Conservation (phyloP, 805 yeast species). For the Candida piceae region DNA sequence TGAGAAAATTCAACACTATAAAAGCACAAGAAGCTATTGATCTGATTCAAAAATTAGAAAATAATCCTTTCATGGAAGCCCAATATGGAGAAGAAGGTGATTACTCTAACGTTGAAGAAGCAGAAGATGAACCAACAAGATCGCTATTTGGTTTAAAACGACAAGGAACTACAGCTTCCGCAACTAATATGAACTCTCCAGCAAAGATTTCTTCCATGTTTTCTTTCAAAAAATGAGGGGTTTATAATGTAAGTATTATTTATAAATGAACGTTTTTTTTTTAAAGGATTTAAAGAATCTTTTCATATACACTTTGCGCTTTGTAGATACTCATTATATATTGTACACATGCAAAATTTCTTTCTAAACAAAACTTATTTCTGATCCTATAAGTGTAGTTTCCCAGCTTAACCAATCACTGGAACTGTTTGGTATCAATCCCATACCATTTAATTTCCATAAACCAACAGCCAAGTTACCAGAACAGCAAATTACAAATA, state of each 20-base stretch:
- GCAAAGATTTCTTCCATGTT: constrained; percentile 18
- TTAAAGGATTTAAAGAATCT: too few relatives aligned
- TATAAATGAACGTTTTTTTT: too few relatives aligned
- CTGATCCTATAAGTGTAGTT: constrained; percentile 27
- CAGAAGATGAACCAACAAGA: constrained; percentile 15
- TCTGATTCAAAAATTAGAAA: constrained; percentile 51
- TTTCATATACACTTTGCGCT: too few relatives aligned
- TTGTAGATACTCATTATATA: too few relatives aligned
- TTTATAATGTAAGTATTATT: too few relatives aligned
- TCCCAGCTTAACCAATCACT: constrained; percentile 96
- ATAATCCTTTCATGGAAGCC: too few relatives aligned
- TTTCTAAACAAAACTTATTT: constrained; percentile 23
- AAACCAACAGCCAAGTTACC: constrained; percentile 68
- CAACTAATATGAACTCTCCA: constrained; percentile 15
- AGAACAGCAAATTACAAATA: constrained; percentile 35
- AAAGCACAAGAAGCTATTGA: constrained; percentile 65
- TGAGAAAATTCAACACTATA: constrained; percentile 68
- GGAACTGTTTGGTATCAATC: constrained; percentile 77
- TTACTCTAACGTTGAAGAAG: constrained; percentile 1
- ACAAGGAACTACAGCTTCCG: constrained; percentile 3
- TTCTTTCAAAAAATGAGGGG: constrained; percentile 13
- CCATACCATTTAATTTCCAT: constrained; percentile 84
- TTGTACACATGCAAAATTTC: too few relatives aligned
- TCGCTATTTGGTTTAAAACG: constrained; percentile 26
- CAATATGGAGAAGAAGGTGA: neutral